Evolutionary conservation across 2,329 filamentous ascomycete genomes (phyloP), one percentile per base, ranked within the genome.

Genomic region (Lojkania enalia): DNA sequence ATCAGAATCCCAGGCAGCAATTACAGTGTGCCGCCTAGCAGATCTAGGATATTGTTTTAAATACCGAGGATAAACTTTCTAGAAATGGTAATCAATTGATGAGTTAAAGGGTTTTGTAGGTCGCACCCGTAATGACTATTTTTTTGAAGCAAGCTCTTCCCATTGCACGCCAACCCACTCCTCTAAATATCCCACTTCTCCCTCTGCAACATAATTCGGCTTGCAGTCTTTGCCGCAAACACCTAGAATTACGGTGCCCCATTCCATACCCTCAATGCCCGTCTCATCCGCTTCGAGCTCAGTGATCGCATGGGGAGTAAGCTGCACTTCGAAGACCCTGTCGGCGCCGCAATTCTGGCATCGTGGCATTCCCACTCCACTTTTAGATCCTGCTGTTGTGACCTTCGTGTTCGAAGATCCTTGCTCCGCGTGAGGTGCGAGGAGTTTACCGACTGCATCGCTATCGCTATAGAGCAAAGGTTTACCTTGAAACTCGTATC

Each of bases 161-260:
- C 92, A 99, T 71, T 99, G 94, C 53, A 97, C 94, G 5, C 92
- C 94, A n/a, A 82, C 84, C 92, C 94, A 99, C 71, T 99, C 94
- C 75, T 97, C 94, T 14, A 90, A 62, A 71, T 95, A 97, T 1
- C 85, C 88, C 0, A 84, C 81, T 61, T 84, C 78, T 0, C 84
- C 87, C 25, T 78, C 74, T 11, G 71, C 69, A 5, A 83, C 77
- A 0, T 80, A 79, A 4, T 69, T 69, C 13, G 83, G 81, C 59
- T 79, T 77, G 66, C 94, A 97, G 67, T 97, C 89, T 63, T 73
- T 81, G 54, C 80, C 82, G 68, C 94, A 99, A 5, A 95, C 90
- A 0, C 84, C 90, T 27, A 97, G 76, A 46, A 99, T 83, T 6
- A 99, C 80, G 0, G 90, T 97, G 0, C 92, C 92, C 94, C 94